Percentiles rank a stretch among this genome's conserved stretches.
phyloP scores from a whole-genome alignment of 163 green algal species.

The Picocystis sp. region DNA sequence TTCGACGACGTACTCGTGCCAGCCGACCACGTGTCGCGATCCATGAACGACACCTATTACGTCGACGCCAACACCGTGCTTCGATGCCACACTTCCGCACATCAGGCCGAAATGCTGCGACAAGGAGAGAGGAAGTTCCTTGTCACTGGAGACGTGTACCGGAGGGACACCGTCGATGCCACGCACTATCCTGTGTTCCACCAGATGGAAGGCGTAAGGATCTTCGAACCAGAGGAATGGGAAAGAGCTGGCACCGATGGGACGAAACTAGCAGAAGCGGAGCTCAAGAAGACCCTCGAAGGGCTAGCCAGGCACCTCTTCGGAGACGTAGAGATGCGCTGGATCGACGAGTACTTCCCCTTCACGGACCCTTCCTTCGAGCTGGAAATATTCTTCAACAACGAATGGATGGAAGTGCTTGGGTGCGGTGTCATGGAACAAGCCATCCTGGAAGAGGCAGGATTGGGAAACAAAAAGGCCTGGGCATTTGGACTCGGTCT shows the following conservation, averaged over 20 bases:
- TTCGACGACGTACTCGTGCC: slow-evolving; percentile 96
- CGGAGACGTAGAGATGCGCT: slow-evolving; percentile 58
- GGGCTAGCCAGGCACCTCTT: slow-evolving; percentile 81
- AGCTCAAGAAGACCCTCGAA: slow-evolving; percentile 86
- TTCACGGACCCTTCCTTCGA: slow-evolving; percentile 82
- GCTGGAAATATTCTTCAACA: slow-evolving; percentile 97
- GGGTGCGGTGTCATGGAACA: slow-evolving; percentile 93
- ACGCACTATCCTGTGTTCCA: slow-evolving; percentile 99
- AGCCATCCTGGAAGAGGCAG: slow-evolving; percentile 28
- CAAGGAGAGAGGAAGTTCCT: slow-evolving; percentile 33
- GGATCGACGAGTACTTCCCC: slow-evolving; percentile 80
- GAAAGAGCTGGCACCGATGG: slow-evolving; percentile 36
- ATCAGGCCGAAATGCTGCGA: slow-evolving; percentile 85
- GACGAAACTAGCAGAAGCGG: slow-evolving; percentile 37
- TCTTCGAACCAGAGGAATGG: slow-evolving; percentile 38
- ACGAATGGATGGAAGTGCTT: slow-evolving; percentile 96
- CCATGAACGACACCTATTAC: slow-evolving; percentile 98
- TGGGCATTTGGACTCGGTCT: slow-evolving; percentile 98
- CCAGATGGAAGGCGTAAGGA: slow-evolving; percentile 78
- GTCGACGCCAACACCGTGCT: slow-evolving; percentile 72
- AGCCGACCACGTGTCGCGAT: slow-evolving; percentile 74
- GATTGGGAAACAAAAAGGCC: slow-evolving; percentile 52
- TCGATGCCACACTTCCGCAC: slow-evolving; percentile 92
- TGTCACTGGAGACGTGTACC: slow-evolving; percentile 61
- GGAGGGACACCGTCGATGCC: slow-evolving; percentile 86